Conservation (phyloP, 1,284 basidiomycete species). For the Sporisorium exsertum region DNA sequence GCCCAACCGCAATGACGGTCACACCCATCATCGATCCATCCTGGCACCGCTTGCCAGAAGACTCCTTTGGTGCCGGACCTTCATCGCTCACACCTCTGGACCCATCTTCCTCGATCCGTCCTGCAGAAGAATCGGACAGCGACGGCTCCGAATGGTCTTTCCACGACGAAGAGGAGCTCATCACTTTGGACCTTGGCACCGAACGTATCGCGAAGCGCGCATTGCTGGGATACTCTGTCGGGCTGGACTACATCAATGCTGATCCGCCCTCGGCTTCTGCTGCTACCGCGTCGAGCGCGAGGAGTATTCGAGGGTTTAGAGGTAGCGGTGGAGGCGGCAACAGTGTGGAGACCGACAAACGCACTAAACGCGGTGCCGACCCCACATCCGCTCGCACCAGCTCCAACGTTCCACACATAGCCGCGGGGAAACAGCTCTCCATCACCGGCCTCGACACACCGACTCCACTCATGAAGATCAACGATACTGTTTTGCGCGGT, state of each 20-base stretch:
- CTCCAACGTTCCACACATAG: conserved; percentile 12
- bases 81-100: conserved; percentile 20
- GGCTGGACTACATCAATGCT: conserved; percentile 6
- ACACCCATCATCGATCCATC: conserved; percentile 27
- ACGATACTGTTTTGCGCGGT: conserved; percentile 32
- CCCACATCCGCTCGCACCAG: background rate
- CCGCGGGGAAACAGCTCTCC: conserved; percentile 27
- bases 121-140: background rate
- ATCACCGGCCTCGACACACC: conserved; percentile 39
- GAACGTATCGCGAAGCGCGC: conserved; percentile 29
- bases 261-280: background rate
- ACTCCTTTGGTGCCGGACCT: conserved; percentile 20
- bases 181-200: conserved; percentile 39
- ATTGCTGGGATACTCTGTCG: conserved; percentile 26
- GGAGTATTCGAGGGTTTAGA: conserved; percentile 9
- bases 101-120: background rate
- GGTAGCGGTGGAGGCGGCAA: background rate
- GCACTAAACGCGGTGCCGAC: background rate
- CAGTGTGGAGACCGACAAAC: background rate
- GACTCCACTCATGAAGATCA: conserved; percentile 39
- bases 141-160: conserved; percentile 40
- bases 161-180: conserved; percentile 30
- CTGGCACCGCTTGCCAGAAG: conserved; percentile 27
- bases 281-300: conserved; percentile 3
- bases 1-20: conserved; percentile 2